A percentile compares a stretch with the other conserved stretches of the same genome.
phyloP scores from a whole-genome alignment of 352 stramenopile genomes.

The Pythium apleroticum region DNA sequence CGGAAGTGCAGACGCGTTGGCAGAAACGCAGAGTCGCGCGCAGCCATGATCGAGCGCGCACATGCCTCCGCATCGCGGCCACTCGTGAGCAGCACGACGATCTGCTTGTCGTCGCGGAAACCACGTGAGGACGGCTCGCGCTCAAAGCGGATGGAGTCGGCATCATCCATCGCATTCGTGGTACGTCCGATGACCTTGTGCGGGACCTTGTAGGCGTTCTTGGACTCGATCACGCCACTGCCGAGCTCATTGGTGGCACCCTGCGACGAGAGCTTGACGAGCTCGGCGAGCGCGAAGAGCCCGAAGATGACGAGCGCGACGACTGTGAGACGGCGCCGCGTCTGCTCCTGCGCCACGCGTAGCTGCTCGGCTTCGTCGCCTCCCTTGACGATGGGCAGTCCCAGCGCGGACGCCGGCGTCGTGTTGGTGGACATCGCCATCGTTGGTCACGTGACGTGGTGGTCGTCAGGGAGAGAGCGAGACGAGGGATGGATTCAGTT shows the following conservation, averaged over 20 bases:
- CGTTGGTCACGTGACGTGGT: neutral
- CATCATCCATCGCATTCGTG: neutral
- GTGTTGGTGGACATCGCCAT: neutral
- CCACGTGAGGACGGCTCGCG: constrained; percentile 25
- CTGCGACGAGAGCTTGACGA: neutral
- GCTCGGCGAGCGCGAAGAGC: constrained; percentile 20
- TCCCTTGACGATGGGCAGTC: constrained; percentile 7
- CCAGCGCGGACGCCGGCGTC: neutral
- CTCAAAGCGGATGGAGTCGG: neutral
- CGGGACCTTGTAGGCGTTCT: constrained; percentile 15
- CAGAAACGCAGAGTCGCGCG: constrained; percentile 38
- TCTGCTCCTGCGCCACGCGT: constrained; percentile 18
- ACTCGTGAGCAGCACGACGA: constrained; percentile 75
- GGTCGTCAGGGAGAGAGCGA: neutral
- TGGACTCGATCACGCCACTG: constrained; percentile 20
- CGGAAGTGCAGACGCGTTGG: constrained; percentile 57
- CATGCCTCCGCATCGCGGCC: constrained; percentile 58
- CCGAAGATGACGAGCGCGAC: constrained; percentile 21
- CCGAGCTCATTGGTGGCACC: neutral
- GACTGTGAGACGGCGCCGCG: constrained; percentile 7
- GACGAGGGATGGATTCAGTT: neutral
- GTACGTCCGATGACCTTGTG: neutral
- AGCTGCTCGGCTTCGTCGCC: constrained; percentile 14
- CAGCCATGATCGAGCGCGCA: constrained; percentile 50
- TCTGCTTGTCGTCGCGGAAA: constrained; percentile 71